A percentile compares a stretch with the other conserved stretches of the same genome.
These are phyloP conservation scores for Saraca asoca DNA, from an alignment of 331 rosid genomes.

Conservation along the genomic window DNA sequence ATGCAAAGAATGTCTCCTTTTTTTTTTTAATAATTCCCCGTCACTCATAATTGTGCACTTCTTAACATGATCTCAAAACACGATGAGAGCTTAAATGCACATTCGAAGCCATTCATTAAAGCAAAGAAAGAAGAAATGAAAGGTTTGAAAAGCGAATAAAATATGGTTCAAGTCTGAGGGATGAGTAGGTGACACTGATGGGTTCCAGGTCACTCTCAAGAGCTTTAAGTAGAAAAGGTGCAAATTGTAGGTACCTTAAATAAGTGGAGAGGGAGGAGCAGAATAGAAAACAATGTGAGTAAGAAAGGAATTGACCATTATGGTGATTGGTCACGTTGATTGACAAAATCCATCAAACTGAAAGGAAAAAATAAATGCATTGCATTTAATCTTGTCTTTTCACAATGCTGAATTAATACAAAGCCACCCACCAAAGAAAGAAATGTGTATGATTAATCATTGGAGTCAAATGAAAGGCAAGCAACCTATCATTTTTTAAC, in stretches of 20 bases:
- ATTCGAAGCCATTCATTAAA: too few species aligned
- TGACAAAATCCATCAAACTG: slow-evolving; percentile 37
- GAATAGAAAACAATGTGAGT: slow-evolving; percentile 22
- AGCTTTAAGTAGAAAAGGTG: slow-evolving; percentile 38
- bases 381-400: neutral
- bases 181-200: neutral
- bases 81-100: too few species aligned
- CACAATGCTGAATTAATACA: slow-evolving; percentile 26
- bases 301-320: slow-evolving; percentile 34
- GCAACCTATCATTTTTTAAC: slow-evolving; percentile 45
- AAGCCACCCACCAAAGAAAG: neutral
- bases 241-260: slow-evolving; percentile 36
- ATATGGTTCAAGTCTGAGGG: too few species aligned
- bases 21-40: too few species aligned
- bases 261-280: neutral
- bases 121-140: too few species aligned
- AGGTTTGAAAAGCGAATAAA: too few species aligned
- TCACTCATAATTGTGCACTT: too few species aligned
- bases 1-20: too few species aligned
- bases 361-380: neutral
- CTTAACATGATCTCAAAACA: too few species aligned
- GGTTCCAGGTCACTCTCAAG: slow-evolving; percentile 31
- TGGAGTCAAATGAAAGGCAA: slow-evolving; percentile 56
- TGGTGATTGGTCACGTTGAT: slow-evolving; percentile 29
- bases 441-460: slow-evolving; percentile 53